Evolutionary conservation across 176 grass and related monocot genomes (phyloP).

Genomic region (Saccharum officinarum): DNA sequence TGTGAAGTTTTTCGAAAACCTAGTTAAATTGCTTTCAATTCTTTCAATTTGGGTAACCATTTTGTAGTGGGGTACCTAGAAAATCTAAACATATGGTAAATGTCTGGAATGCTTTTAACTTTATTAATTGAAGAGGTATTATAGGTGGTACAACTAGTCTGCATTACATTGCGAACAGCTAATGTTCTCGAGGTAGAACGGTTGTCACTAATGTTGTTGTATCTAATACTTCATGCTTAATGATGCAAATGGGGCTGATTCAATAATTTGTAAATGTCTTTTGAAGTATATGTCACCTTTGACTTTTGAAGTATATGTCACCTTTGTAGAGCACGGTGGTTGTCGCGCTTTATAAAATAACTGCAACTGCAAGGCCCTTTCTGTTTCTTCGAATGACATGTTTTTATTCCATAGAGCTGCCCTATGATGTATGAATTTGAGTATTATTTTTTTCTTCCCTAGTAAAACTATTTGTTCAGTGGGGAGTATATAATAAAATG

Average conservation of each 20-base stretch:
- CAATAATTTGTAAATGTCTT: neutral
- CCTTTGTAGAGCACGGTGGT: slow-evolving; percentile 2
- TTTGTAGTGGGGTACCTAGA: neutral
- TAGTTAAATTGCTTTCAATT: neutral
- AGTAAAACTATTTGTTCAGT: neutral
- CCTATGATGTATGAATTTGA: neutral
- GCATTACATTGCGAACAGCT: neutral
- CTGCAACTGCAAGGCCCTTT: neutral
- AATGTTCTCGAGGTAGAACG: neutral
- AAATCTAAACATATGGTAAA: neutral
- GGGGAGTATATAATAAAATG: neutral
- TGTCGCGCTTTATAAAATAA: neutral
- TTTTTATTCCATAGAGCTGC: neutral
- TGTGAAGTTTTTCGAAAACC: neutral
- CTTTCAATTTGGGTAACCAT: slow-evolving; percentile 5
- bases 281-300: too few relatives aligned
- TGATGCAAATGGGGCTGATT: neutral
- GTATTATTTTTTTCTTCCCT: neutral
- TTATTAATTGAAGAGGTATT: neutral
- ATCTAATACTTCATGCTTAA: neutral
- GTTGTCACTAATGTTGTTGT: neutral
- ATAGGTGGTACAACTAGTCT: neutral
- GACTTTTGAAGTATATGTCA: neutral
- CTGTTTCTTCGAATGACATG: neutral
- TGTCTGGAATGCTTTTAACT: neutral